Base-by-base conservation (phyloP, 805 yeast genomes). In the Starmerella bombi region DNA sequence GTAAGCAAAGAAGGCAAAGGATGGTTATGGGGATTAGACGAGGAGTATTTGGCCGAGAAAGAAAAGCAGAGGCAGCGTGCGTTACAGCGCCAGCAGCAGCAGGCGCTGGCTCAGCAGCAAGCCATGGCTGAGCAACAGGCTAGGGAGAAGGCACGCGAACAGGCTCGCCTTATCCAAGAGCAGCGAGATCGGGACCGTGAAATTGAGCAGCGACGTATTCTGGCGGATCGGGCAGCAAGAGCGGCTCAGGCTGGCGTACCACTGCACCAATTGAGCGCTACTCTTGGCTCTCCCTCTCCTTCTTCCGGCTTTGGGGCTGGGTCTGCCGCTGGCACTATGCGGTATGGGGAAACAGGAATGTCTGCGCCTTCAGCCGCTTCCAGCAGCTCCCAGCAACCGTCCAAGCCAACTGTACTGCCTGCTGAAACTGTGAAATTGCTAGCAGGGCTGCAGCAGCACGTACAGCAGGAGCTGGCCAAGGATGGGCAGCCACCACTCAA, bases 11-110 rank as follows among this genome's bases (percentile, higher is more conserved):
- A 81, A 51, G 91, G 93, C n/a, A 80, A 80, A 58, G 94, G 94
- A 42, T 86, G 94, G 93, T 63, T 82, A 23, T 88, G 94, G 93
- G 88, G 88, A 3, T 64, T 91, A 30, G 94, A 91, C 61, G 93
- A 84, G 45, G 79, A 75, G 44, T 83, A 77, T 47, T 73, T 81
- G 42, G 77, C 77, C 17, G 95, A 85, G 51, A 74, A 81, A 59
- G 96, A 86, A 55, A 74, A 70, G 46, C 75, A 70, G 35, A 74
- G 81, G 60, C 72, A 74, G 57, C 73, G 72, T 38, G 55, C 59
- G 2, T 16, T 42, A 15, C 44, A 42, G 34, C 34, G 50, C 5
- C 51, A 48, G 32, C 59, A 52, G 41, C 47, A 55, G 44, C 46
- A 49, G 46, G 59, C 53, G 19, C 50, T 50, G 31, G 57, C 54